phyloP scores from a whole-genome alignment of 2,329 filamentous ascomycete species.

The Nannizziopsis arthrosporioides region DNA sequence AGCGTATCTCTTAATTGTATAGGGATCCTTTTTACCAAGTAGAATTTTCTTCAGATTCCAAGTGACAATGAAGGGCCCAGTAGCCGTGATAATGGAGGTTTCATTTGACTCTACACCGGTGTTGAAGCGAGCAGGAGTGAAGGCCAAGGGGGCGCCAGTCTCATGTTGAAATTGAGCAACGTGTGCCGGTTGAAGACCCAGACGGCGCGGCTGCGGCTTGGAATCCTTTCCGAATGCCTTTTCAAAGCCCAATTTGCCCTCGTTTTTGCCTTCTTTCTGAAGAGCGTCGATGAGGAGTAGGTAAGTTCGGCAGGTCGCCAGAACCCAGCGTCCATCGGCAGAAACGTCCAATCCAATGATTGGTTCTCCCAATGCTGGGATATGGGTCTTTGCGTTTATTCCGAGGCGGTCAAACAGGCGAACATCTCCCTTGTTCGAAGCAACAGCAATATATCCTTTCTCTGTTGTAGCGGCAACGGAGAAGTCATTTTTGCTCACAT shows the following conservation, averaged over 20 bases:
- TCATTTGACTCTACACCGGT: constrained; percentile 68
- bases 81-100: constrained; percentile 92
- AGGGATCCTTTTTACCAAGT: constrained; percentile 68
- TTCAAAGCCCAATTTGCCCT: constrained; percentile 96
- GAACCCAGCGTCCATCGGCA: constrained; percentile 88
- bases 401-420: constrained; percentile 92
- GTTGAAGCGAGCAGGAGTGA: constrained; percentile 91
- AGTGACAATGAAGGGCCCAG: constrained; percentile 90
- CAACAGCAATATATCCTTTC: constrained; percentile 92
- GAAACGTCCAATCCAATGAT: constrained; percentile 93
- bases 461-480: constrained; percentile 88
- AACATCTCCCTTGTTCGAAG: constrained; percentile 95
- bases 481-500: constrained; percentile 93
- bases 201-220: constrained; percentile 84
- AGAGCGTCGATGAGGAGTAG: constrained; percentile 83
- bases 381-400: constrained; percentile 94
- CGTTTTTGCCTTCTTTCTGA: constrained; percentile 88
- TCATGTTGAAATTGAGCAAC: constrained; percentile 97
- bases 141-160: constrained; percentile 72
- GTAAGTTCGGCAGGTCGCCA: constrained; percentile 89
- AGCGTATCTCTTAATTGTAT: constrained; percentile 90
- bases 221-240: constrained; percentile 81
- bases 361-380: constrained; percentile 85
- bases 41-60: constrained; percentile 91
- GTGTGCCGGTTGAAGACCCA: constrained; percentile 79